Percentiles rank a stretch among this genome's conserved stretches.
Evolutionary conservation across 1,139 yeast species (phyloP).

Genomic region (Scheffersomyces segobiensis): DNA sequence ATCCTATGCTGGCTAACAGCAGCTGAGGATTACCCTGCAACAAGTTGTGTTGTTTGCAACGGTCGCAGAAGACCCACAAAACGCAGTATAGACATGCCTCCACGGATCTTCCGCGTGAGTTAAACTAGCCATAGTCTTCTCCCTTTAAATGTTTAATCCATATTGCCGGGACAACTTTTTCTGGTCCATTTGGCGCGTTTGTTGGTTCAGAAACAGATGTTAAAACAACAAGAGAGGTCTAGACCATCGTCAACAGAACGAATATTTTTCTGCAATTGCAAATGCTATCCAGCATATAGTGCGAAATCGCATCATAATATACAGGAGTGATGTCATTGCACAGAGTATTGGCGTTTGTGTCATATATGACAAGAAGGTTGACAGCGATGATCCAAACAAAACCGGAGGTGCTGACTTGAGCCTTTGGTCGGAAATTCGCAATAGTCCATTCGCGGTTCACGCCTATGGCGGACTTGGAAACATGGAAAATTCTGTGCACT

Average conservation of each 20-base stretch:
- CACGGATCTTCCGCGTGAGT: background rate
- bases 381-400: background rate
- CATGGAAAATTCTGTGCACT: too few relatives aligned
- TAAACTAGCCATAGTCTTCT: background rate
- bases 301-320: background rate
- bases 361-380: background rate
- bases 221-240: background rate
- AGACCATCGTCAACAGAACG: background rate
- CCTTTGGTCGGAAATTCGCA: background rate
- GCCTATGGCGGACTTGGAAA: background rate
- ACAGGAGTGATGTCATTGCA: background rate
- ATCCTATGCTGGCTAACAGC: background rate
- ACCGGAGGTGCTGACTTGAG: background rate
- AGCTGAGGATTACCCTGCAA: background rate
- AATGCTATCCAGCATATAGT: background rate
- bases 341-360: background rate
- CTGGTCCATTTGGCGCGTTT: background rate
- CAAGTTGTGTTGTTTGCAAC: background rate
- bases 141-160: background rate
- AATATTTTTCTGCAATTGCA: background rate
- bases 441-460: background rate
- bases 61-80: too few relatives aligned
- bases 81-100: too few relatives aligned
- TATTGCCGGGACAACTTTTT: background rate
- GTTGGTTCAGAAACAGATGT: background rate